Percentiles rank a stretch among this genome's conserved stretches.
Conservation (phyloP, 768 basidiomycete species). For the Amyloporia xantha region DNA sequence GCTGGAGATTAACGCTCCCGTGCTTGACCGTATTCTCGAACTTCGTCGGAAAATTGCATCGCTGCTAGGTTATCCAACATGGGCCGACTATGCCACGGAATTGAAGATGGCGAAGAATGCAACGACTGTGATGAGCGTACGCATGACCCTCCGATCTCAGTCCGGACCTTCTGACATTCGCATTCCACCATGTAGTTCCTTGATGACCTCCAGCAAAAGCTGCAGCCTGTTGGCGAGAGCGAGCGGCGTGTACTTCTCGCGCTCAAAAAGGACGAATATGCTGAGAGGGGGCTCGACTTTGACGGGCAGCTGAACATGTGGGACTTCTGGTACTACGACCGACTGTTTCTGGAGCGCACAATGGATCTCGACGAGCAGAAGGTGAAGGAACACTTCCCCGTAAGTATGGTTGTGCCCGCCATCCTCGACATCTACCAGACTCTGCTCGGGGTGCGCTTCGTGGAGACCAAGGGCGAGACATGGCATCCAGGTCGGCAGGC, state of each 20-base stretch:
- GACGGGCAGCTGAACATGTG: conserved; percentile 75
- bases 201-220: conserved; percentile 64
- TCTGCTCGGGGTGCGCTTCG: conserved; percentile 68
- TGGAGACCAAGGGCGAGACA: conserved; percentile 46
- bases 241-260: conserved; percentile 62
- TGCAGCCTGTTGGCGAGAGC: conserved; percentile 63
- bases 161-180: neutral
- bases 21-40: conserved; percentile 60
- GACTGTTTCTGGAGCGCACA: conserved; percentile 57
- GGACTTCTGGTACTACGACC: conserved; percentile 78
- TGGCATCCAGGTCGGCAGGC: conserved; percentile 71
- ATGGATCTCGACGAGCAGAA: conserved; percentile 68
- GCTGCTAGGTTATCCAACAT: conserved; percentile 67
- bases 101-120: conserved; percentile 80
- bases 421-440: conserved; percentile 83
- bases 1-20: conserved; percentile 59
- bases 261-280: conserved; percentile 71
- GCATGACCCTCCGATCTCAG: conserved; percentile 3
- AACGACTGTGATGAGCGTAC: conserved; percentile 49
- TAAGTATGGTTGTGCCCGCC: conserved; percentile 72
- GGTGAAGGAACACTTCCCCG: conserved; percentile 89
- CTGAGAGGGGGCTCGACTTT: conserved; percentile 49
- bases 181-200: conserved; percentile 79
- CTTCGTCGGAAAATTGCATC: conserved; percentile 65
- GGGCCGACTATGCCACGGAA: conserved; percentile 83